Evolutionary conservation across 176 grass and related monocot species (phyloP), one percentile per base, ranked within the genome.

Genomic region (Metroxylon sagu): DNA sequence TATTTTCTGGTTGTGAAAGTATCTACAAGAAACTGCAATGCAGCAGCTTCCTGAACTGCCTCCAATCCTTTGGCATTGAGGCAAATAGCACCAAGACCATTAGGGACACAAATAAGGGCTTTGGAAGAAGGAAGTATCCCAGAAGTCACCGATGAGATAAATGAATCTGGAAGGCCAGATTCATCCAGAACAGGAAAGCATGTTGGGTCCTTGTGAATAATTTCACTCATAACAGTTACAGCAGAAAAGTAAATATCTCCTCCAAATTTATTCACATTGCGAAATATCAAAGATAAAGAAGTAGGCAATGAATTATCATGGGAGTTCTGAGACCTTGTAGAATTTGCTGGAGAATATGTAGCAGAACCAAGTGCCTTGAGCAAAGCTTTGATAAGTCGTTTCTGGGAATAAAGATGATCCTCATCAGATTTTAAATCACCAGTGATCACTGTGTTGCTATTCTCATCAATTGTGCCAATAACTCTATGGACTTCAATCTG

Each of bases 201-300:
- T 70, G 87, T 98, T 55, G 93, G 93, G 56, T 98, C 93, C 73
- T 92, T 98, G 54, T 98, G 93, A 74, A 98, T 98, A 68, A 98
- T 98, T 74, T 98, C 93, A 29, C 87, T 92, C 93, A 98, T 92
- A 77, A 98, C 83, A 80, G 87, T 88, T 67, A 98, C 93, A 63
- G 87, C 79, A 70, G 93, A 90, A 79, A 92, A 98, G 74, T 98
- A 98, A 54, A 98, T 98, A 49, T 98, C 87, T 18, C 93, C 93
- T 63, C 93, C 93, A 76, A 98, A 98, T 66, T 57, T 85, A 6
- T 78, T 74, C 62, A 83, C 82, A 74, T 98, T 84, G 69, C 78
- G 85, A 83, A 98, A 98, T 98, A 98, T 55, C 53, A 92, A 76
- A 57, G 88, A 85, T 69, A 98, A 82, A 78, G 93, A 88, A 52